Percentiles rank a stretch among this genome's conserved stretches.
These are phyloP conservation scores for Cocos nucifera DNA, from an alignment of 176 grass and related monocot genomes.

Conservation along the genomic window DNA sequence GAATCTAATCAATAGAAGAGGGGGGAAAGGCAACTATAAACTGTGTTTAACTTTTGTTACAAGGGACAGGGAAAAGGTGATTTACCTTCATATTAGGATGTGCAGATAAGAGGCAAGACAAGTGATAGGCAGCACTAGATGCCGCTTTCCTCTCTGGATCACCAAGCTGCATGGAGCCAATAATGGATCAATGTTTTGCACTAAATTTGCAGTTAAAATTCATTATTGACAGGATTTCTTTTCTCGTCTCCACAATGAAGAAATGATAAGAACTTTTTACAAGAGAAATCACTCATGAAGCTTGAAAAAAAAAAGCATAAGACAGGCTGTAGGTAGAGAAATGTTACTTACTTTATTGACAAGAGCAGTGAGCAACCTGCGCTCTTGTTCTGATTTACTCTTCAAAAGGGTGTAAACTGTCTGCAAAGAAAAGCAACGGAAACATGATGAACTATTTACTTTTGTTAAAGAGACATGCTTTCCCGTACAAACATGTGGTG, in stretches of 20 bases:
- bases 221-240: too few relatives aligned
- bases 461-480: neutral
- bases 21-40: too few relatives aligned
- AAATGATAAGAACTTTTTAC: too few relatives aligned
- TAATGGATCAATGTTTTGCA: neutral
- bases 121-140: conserved; percentile 75
- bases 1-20: too few relatives aligned
- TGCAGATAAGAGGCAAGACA: conserved; percentile 60
- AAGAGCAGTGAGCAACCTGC: conserved; percentile 79
- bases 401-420: conserved; percentile 73
- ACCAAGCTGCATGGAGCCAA: conserved; percentile 53
- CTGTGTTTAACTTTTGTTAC: too few relatives aligned
- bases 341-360: conserved; percentile 80
- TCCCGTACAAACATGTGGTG: too few relatives aligned
- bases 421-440: conserved; percentile 37
- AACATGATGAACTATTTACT: neutral
- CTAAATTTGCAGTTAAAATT: too few relatives aligned
- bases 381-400: conserved; percentile 92
- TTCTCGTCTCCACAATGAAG: too few relatives aligned
- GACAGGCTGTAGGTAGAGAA: conserved; percentile 12
- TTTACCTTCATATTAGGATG: conserved; percentile 98
- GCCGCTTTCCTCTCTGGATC: conserved; percentile 91
- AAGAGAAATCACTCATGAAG: neutral
- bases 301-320: conserved; percentile 1
- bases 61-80: neutral